A percentile compares a stretch with the other conserved stretches of the same genome.
Evolutionary conservation across 164 flowering plant species (phyloP).

Genomic region (Cinnamomum chago): DNA sequence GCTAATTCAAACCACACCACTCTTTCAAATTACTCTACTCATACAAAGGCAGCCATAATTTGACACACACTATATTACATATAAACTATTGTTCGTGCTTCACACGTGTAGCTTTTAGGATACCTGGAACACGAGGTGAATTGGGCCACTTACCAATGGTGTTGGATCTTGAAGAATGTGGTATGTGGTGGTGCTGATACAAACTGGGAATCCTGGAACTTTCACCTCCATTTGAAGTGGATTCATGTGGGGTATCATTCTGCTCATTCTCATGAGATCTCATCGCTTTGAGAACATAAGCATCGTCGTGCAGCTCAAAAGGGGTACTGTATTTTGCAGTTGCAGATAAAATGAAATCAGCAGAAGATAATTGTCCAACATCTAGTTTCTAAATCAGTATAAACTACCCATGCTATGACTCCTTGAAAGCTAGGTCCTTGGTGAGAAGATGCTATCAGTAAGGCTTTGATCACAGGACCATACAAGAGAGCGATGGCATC

Average conservation of each 20-base stretch:
- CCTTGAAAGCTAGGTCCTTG: background rate
- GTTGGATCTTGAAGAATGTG: conserved; percentile 36
- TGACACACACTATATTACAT: conserved; percentile 7
- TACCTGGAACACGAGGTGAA: conserved; percentile 80
- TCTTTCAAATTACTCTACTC: conserved; percentile 33
- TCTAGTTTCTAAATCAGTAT: background rate
- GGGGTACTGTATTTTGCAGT: conserved; percentile 22
- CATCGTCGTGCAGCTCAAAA: conserved; percentile 30
- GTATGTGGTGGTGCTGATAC: conserved; percentile 31
- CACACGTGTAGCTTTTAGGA: conserved; percentile 60
- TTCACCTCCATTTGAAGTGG: conserved; percentile 45
- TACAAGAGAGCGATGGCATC: background rate
- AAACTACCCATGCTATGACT: background rate
- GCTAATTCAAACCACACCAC: background rate
- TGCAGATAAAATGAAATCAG: background rate
- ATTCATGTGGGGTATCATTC: conserved; percentile 23
- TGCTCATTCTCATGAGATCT: conserved; percentile 27
- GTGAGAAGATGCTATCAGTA: background rate
- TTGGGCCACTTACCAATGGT: conserved; percentile 43
- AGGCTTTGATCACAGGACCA: background rate
- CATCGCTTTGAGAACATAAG: conserved; percentile 25
- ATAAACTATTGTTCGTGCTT: conserved; percentile 58
- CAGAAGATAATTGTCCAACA: background rate
- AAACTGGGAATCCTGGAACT: conserved; percentile 46
- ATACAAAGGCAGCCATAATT: conserved; percentile 24